Percentiles rank a stretch among this genome's conserved stretches.
Evolutionary conservation across 2,329 filamentous ascomycete genomes (phyloP).

Genomic region (Fusarium kyushuense): DNA sequence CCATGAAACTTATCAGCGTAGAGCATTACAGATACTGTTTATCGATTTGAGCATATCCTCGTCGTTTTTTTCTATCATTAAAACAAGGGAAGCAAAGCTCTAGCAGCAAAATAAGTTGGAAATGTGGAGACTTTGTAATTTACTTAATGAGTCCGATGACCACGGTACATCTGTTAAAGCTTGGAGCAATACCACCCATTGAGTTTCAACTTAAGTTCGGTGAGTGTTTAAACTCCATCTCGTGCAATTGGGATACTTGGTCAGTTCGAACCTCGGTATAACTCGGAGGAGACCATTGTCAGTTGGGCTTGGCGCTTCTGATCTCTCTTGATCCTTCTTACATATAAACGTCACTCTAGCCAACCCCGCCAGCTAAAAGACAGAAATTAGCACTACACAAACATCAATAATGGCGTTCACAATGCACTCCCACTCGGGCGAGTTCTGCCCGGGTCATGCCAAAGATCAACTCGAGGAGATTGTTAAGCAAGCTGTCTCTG

Average conservation of each 20-base stretch:
- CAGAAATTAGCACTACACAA: neutral
- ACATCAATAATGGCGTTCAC: conserved; percentile 83
- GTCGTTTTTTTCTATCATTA: neutral
- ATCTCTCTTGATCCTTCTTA: neutral
- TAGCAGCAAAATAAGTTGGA: conserved; percentile 5
- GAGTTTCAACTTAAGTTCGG: conserved; percentile 7
- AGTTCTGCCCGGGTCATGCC: conserved; percentile 94
- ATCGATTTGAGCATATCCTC: neutral
- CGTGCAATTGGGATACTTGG: conserved; percentile 3
- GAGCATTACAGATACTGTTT: neutral
- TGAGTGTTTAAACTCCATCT: conserved; percentile 14
- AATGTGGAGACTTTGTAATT: conserved; percentile 25
- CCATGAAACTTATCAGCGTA: neutral
- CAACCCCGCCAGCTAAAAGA: neutral
- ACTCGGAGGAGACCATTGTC: neutral
- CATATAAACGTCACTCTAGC: neutral
- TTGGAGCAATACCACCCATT: conserved; percentile 12
- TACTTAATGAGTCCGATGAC: neutral
- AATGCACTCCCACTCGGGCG: conserved; percentile 97
- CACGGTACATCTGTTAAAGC: conserved; percentile 8
- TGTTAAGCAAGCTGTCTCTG: conserved; percentile 79
- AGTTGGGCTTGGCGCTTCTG: neutral
- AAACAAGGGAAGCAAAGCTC: neutral
- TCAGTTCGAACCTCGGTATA: conserved; percentile 4
- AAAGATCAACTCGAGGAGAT: conserved; percentile 87